These are phyloP conservation scores for Verbascum thapsus DNA, from an alignment of 257 asterid species.

Conservation along the genomic window DNA sequence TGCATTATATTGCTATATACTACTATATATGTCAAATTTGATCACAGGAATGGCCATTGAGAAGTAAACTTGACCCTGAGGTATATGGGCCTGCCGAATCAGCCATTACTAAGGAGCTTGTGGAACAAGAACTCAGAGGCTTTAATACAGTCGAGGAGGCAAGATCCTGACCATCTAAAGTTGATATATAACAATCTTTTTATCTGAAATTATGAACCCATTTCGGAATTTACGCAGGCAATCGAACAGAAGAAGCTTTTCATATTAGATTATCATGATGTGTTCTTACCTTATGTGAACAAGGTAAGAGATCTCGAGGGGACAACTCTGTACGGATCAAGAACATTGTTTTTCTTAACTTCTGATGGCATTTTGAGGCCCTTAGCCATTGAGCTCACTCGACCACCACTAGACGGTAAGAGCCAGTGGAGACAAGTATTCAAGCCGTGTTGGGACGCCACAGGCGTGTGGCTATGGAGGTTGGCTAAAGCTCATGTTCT, in stretches of 20 bases:
- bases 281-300: slow-evolving; percentile 64
- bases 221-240: slow-evolving; percentile 48
- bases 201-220: not conserved
- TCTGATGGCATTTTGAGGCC: slow-evolving; percentile 56
- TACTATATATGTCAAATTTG: slow-evolving; percentile 6
- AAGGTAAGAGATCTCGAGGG: slow-evolving; percentile 59
- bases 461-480: slow-evolving; percentile 76
- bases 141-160: slow-evolving; percentile 64
- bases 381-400: slow-evolving; percentile 70
- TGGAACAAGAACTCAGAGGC: slow-evolving; percentile 55
- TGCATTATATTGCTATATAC: too few species aligned
- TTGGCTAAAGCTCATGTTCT: slow-evolving; percentile 71
- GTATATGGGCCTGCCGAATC: slow-evolving; percentile 82
- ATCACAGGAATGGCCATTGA: slow-evolving; percentile 76
- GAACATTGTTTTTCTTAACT: slow-evolving; percentile 65
- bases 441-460: slow-evolving; percentile 49
- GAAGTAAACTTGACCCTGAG: slow-evolving; percentile 67
- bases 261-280: slow-evolving; percentile 70
- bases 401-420: slow-evolving; percentile 59
- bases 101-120: slow-evolving; percentile 51
- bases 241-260: slow-evolving; percentile 64
- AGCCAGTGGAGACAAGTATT: slow-evolving; percentile 69
- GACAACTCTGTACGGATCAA: slow-evolving; percentile 71
- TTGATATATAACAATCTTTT: not conserved
- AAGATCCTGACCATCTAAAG: not conserved